Conservation (phyloP, 805 yeast genomes). For the Wickerhamiella kurtzmanii region DNA sequence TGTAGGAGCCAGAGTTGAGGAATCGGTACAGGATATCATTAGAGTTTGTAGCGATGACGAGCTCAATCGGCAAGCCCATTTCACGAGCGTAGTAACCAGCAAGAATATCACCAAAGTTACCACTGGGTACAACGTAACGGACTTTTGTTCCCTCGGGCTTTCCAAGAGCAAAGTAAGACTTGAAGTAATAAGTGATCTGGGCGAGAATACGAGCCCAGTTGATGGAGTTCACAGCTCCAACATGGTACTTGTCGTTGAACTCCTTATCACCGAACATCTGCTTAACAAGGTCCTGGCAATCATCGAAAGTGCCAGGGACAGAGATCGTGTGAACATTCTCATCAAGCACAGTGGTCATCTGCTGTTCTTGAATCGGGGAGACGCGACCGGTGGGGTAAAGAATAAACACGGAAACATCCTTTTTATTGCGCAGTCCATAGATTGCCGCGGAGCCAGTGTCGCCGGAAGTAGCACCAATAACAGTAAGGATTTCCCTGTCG, state of each 20-base stretch:
- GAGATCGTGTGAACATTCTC: conserved; percentile 87
- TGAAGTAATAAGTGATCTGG: conserved; percentile 92
- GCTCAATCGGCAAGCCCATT: conserved; percentile 88
- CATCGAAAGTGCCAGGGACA: conserved; percentile 93
- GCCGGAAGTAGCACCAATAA: conserved; percentile 98
- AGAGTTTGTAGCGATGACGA: conserved; percentile 90
- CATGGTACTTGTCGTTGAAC: conserved; percentile 79
- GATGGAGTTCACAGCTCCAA: conserved; percentile 96
- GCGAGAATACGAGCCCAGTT: conserved; percentile 99
- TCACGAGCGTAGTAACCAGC: conserved; percentile 91
- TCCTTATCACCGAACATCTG: conserved; percentile 79
- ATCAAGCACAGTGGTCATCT: conserved; percentile 94
- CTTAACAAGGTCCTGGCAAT: conserved; percentile 94
- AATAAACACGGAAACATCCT: conserved; percentile 94
- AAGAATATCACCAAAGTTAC: conserved; percentile 94
- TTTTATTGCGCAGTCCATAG: conserved; percentile 91
- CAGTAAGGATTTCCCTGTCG: conserved; percentile 71
- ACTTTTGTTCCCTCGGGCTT: conserved; percentile 29
- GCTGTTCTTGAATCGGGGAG: conserved; percentile 95
- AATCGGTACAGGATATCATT: conserved; percentile 92
- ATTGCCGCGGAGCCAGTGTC: conserved; percentile 99
- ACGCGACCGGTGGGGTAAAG: conserved; percentile 95
- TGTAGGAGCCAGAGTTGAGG: conserved; percentile 72
- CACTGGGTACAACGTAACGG: conserved; percentile 89
- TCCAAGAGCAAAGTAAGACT: conserved; percentile 65